Percentiles rank a stretch among this genome's conserved stretches.
Evolutionary conservation across 495 filamentous ascomycete genomes (phyloP).

Genomic region (Hamigera avellanea): DNA sequence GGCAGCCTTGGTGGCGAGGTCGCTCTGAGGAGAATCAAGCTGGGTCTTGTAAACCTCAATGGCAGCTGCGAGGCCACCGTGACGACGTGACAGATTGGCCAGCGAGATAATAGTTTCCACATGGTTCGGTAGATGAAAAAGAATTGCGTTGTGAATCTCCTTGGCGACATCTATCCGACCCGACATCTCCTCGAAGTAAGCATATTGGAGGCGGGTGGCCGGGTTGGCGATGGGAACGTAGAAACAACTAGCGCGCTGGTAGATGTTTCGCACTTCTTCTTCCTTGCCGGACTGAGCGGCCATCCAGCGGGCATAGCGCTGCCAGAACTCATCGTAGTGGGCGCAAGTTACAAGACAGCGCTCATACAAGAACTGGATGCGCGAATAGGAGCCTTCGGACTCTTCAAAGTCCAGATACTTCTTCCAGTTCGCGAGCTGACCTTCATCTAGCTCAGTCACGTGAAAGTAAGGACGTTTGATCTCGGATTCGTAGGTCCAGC

Average conservation of each 20-base stretch:
- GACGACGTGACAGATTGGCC: slow-evolving; percentile 79
- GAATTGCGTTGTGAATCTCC: slow-evolving; percentile 73
- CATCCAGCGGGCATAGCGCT: slow-evolving; percentile 98
- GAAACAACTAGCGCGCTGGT: slow-evolving; percentile 72
- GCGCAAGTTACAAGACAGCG: slow-evolving; percentile 86
- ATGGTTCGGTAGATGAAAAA: slow-evolving; percentile 57
- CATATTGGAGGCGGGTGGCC: slow-evolving; percentile 76
- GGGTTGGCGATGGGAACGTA: slow-evolving; percentile 79
- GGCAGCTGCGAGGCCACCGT: slow-evolving; percentile 75
- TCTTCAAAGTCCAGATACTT: slow-evolving; percentile 98
- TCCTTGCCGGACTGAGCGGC: slow-evolving; percentile 65
- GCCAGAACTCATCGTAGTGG: slow-evolving; percentile 96
- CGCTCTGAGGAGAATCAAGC: slow-evolving; percentile 57
- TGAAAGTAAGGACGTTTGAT: slow-evolving; percentile 97
- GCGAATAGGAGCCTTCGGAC: slow-evolving; percentile 60
- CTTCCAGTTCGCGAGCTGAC: slow-evolving; percentile 83
- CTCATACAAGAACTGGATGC: slow-evolving; percentile 82
- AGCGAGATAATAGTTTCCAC: slow-evolving; percentile 80
- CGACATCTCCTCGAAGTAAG: slow-evolving; percentile 83
- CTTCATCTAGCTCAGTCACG: slow-evolving; percentile 80
- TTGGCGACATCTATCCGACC: slow-evolving; percentile 65
- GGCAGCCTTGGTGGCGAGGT: slow-evolving; percentile 74
- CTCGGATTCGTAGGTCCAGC: slow-evolving; percentile 91
- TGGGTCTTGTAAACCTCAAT: slow-evolving; percentile 76
- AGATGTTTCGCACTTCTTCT: slow-evolving; percentile 88